Evolutionary conservation across 768 basidiomycete genomes (phyloP).

Genomic region (Mrakia gelida): DNA sequence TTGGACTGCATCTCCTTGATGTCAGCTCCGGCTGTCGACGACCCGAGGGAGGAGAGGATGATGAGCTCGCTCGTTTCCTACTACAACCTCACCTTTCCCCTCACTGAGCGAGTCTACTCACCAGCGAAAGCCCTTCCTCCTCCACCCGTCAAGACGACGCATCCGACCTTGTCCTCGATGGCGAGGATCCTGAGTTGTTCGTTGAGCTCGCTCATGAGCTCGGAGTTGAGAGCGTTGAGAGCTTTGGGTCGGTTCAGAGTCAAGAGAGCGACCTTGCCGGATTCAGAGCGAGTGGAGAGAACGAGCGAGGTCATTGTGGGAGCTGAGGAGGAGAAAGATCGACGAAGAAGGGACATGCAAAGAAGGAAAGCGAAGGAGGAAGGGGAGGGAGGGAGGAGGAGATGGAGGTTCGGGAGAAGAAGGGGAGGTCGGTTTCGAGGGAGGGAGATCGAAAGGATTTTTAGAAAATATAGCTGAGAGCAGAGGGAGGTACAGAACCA

Average conservation of each 20-base stretch:
- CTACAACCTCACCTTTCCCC: too few species aligned
- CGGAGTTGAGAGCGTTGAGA: conserved; percentile 77
- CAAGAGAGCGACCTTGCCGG: conserved; percentile 53
- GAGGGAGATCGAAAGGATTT: neutral
- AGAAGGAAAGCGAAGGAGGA: too few species aligned
- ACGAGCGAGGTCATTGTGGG: conserved; percentile 17
- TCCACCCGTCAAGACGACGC: conserved; percentile 80
- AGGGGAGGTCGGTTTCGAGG: neutral
- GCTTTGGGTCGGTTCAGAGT: conserved; percentile 86
- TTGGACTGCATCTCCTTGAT: conserved; percentile 99
- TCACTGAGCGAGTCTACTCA: conserved; percentile 50
- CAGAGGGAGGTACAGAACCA: too few species aligned
- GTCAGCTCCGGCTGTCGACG: conserved; percentile 75
- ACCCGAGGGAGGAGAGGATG: neutral
- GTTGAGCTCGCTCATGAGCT: conserved; percentile 77
- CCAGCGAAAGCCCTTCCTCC: conserved; percentile 91
- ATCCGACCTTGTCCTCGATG: conserved; percentile 64
- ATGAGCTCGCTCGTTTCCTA: neutral
- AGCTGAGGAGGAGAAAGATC: neutral
- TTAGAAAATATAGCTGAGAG: too few species aligned
- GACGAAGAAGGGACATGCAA: neutral
- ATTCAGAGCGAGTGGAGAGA: conserved; percentile 21
- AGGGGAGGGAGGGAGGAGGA: neutral
- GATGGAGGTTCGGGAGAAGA: neutral
- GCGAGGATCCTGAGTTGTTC: conserved; percentile 68